Base-by-base conservation (phyloP, 768 basidiomycete species). In the Naganishia randhawae region DNA sequence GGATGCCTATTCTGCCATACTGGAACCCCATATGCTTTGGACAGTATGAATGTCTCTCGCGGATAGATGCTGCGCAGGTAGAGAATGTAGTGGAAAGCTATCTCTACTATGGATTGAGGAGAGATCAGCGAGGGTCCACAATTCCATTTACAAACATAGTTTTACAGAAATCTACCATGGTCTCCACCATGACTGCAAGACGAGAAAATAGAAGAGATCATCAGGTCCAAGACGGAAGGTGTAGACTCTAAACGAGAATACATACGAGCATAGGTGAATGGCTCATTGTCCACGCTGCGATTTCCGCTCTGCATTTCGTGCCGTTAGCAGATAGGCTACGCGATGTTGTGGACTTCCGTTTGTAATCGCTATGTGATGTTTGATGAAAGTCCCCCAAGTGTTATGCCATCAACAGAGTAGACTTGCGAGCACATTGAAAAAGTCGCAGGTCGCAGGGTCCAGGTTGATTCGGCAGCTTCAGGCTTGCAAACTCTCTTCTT, bases 1-100 rank as follows among this genome's bases (percentile, higher is more conserved):
- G 93, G 92, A 77, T 94, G 91, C n/a, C 93, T 78, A 3, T 91
- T 92, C 81, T 96, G 92, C 76, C 87, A 97, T 11, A 95, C 91
- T 0, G 91, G 89, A 0, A 89, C 89, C 69, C 91, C 87, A 78
- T 93, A 96, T 77, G 92, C 93, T 81, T 89, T 89, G 66, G 90
- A 84, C 48, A 92, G 85, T 42, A 89, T 84, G 77, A 98, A 98
- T 22, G 96, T 83, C 65, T 90, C 90, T 50, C 88, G 83, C 0
- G 94, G 95, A 74, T 97, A 98, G 57, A 98, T 84, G 72, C 90
- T 88, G 22, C 95, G 88, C 32, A 92, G 86, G 75, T 91, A 96
- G 6, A 98, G 85, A 70, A 98, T 91, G 3, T 88, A 88, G 76
- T 97, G 94, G 69, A 96, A 88, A 11, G 91, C 90, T 33, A 94